Conservation (phyloP, 805 yeast genomes). For the Wickerhamiella sergipiensis region DNA sequence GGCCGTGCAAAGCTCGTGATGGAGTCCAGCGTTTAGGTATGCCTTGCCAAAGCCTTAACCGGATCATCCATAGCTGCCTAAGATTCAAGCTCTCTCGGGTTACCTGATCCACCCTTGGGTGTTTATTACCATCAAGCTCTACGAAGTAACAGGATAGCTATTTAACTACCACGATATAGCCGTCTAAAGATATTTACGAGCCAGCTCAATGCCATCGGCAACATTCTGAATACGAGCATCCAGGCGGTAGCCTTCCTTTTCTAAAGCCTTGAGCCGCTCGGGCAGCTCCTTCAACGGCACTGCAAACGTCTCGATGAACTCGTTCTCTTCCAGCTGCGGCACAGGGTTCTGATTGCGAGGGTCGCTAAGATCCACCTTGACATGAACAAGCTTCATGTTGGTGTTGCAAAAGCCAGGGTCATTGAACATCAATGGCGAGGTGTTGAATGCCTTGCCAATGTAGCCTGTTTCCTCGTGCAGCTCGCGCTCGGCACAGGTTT, state of each 20-base stretch:
- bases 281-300: constrained; percentile 46
- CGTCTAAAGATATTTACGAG: constrained; percentile 19
- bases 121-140: too few species aligned
- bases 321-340: constrained; percentile 75
- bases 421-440: constrained; percentile 41
- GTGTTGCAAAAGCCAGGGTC: constrained; percentile 91
- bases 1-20: constrained; percentile 1
- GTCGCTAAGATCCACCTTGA: constrained; percentile 57
- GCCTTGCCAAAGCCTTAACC: background rate
- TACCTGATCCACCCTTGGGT: too few species aligned
- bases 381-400: constrained; percentile 64
- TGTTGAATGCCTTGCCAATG: constrained; percentile 43
- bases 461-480: constrained; percentile 88
- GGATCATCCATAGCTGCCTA: background rate
- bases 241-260: constrained; percentile 53
- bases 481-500: constrained; percentile 75
- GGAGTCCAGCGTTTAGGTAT: background rate
- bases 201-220: constrained; percentile 64
- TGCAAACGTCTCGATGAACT: constrained; percentile 79
- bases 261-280: constrained; percentile 37
- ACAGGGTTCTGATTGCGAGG: constrained; percentile 55
- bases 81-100: background rate
- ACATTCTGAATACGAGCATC: constrained; percentile 83
- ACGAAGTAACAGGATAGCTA: too few species aligned
- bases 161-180: too few species aligned